Conservation (phyloP, 495 filamentous ascomycete genomes). For the Trypethelium eluteriae region DNA sequence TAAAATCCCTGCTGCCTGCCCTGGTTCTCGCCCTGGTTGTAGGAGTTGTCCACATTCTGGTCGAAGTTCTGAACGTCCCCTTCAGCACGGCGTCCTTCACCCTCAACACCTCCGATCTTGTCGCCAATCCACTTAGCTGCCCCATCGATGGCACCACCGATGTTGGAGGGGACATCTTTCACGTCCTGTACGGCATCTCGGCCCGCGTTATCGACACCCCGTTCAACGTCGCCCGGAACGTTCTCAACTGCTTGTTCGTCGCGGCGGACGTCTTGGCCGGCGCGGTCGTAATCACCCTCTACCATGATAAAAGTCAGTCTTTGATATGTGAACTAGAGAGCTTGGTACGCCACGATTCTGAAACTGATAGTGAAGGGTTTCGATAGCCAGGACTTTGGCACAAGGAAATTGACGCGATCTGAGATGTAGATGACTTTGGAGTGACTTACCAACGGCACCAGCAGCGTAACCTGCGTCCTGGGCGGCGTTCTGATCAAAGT, state of each 20-base stretch:
- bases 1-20: constrained; percentile 15
- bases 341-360: too few relatives aligned
- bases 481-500: constrained; percentile 16
- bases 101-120: constrained; percentile 19
- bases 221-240: not conserved
- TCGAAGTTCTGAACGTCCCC: constrained; percentile 19
- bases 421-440: not conserved
- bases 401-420: not conserved
- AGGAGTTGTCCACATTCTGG: constrained; percentile 19
- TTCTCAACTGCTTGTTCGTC: constrained; percentile 20
- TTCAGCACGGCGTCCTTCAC: constrained; percentile 19
- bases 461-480: constrained; percentile 15
- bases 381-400: not conserved
- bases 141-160: constrained; percentile 15
- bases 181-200: constrained; percentile 16
- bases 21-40: constrained; percentile 19
- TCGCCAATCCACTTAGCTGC: constrained; percentile 18
- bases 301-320: not conserved
- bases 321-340: too few relatives aligned
- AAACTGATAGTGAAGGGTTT: too few relatives aligned
- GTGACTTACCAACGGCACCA: constrained; percentile 16
- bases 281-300: constrained; percentile 22
- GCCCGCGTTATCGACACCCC: constrained; percentile 12
- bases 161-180: constrained; percentile 16
- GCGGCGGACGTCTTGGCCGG: constrained; percentile 18